Conservation (phyloP, 371 early-diverging fungal genomes). For the Neoconidiobolus thromboides region DNA sequence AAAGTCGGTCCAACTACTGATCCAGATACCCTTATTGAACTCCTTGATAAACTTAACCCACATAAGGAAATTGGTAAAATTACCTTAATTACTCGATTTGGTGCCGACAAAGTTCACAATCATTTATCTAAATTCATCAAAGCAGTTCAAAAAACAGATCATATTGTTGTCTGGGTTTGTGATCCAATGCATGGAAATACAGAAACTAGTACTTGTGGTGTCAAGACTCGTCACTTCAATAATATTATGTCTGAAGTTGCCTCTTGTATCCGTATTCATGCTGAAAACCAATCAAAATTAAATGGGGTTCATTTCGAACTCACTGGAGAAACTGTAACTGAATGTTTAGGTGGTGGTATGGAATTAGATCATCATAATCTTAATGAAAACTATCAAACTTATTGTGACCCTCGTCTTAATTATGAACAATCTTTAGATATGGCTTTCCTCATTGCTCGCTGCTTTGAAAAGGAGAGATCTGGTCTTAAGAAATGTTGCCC, state of each 20-base stretch:
- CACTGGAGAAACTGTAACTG: constrained; percentile 85
- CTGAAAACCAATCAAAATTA: constrained; percentile 40
- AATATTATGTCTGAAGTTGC: constrained; percentile 69
- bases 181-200: constrained; percentile 99
- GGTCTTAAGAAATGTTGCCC: background rate
- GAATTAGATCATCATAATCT: constrained; percentile 63
- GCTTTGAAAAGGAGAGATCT: constrained; percentile 42
- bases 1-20: constrained; percentile 87
- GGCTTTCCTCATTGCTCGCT: constrained; percentile 82
- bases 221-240: constrained; percentile 80
- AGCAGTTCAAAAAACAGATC: constrained; percentile 66
- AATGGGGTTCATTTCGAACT: constrained; percentile 94
- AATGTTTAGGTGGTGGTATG: constrained; percentile 93
- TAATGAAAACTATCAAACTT: constrained; percentile 75
- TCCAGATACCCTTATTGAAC: constrained; percentile 54
- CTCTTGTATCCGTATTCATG: constrained; percentile 65
- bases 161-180: constrained; percentile 86
- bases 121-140: constrained; percentile 70
- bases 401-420: constrained; percentile 87
- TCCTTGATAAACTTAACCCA: constrained; percentile 75
- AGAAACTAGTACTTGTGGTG: constrained; percentile 48
- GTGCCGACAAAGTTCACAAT: constrained; percentile 57
- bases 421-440: constrained; percentile 92
- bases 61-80: constrained; percentile 73
- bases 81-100: constrained; percentile 88